Base-by-base conservation (phyloP, 2,329 filamentous ascomycete species). In the Tolypocladium pustulatum region DNA sequence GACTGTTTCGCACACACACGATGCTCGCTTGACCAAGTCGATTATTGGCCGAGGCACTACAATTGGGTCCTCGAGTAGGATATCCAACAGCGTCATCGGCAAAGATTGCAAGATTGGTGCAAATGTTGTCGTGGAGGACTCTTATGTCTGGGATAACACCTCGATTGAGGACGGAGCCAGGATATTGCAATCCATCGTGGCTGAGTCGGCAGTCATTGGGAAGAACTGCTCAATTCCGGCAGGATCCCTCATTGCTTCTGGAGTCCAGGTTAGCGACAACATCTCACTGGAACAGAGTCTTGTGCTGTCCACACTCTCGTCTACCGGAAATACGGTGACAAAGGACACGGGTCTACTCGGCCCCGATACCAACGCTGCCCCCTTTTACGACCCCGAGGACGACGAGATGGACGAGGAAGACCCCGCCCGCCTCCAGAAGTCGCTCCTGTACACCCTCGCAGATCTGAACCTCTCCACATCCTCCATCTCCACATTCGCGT, bases 101-200 rank as follows among this genome's bases (percentile, higher is more conserved):
- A 83, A 88, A 61, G 82, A 89, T 64, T 97, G 93, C 73, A 86
- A 85, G 63, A 94, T 99, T 64, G 94, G 94, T 8, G 87, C 84
- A 64, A 90, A 94, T 63, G 92, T 94, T 34, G 82, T 78, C 41
- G 84, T 99, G 61, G 81, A 89, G 54, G 82, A 90, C 64, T 88
- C 90, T 27, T 93, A 91, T 66, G 84, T 99, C 62, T 97, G 93
- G 92, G 90, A 97, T 65, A 83, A 91, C 65, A 85, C 85, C 0
- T 82, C 81, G 6, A 84, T 99, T 64, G 88, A 85, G 1, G 90
- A 97, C 67, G 86, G 86, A 25, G 80, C 87, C 20, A 81, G 81
- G 30, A 77, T 99, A 54, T 79, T 81, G 10, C 82, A 85, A 63
- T 87, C 91, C 1, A 84, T 99, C 49, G 76, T 99, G 57, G 94